Evolutionary conservation across 2,329 filamentous ascomycete genomes (phyloP), one percentile per base, ranked within the genome.

Genomic region (Colletotrichum ledebouriae): DNA sequence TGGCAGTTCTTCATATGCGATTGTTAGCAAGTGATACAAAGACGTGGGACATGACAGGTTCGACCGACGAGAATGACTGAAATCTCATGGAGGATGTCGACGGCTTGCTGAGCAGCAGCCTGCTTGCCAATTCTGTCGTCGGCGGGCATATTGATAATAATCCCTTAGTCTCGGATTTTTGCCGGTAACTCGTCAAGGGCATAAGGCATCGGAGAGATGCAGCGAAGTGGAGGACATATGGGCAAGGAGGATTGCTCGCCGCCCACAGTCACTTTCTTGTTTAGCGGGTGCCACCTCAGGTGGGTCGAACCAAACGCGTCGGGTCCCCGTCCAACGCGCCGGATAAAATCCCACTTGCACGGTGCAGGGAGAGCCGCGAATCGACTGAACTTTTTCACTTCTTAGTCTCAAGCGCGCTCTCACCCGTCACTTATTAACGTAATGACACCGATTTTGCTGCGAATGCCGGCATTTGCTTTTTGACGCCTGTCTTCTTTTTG

Each of bases 51-150:
- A 61, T 29, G 29, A 9, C 22, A 15, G 37, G 20, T 53, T n/a
- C 49, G 22, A 82, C 88, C 73, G 82, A 98, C 95, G 72, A 99
- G 86, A 61, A 99, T 91, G 47, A 93, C 96, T 58, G 95, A 92
- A 72, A 96, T 95, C 77, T 96, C 93, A 73, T 93, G 89, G 34
- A 94, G 86, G 55, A 95, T 94, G 77, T 94, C 92, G 71, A 96
- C 92, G 59, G 92, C 92, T 76, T 95, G 91, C 73, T 93, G 90
- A 17, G 93, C 93, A 29, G 92, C 92, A 73, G 88, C 87, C 78
- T 92, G 90, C 79, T 93, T 94, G 69, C 89, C 87, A 63, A 76
- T 81, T 61, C 85, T 82, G 71, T 89, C 87, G 77, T 80, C 79
- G 34, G 56, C 69, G 34, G 56, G 49, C 53, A 63, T 70, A 13